Conservation (phyloP, 2,329 filamentous ascomycete species). For the Colletotrichum simmondsii region DNA sequence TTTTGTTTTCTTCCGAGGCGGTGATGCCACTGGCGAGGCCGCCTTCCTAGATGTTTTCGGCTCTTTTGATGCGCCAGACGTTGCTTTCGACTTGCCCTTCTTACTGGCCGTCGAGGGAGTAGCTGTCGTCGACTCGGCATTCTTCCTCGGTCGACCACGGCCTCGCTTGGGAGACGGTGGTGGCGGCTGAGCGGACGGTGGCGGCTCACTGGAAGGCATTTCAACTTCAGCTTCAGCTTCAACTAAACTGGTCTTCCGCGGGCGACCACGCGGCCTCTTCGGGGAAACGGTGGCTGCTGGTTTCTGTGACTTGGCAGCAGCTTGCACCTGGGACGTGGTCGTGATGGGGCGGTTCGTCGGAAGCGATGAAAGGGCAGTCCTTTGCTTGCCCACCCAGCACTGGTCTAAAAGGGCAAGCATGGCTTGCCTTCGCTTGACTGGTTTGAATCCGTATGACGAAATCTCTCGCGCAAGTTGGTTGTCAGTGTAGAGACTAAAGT, state of each 20-base stretch:
- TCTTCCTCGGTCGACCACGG: conserved; percentile 20
- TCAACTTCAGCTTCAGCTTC: conserved; percentile 8
- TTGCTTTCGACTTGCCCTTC: conserved; percentile 16
- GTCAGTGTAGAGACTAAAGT: conserved; percentile 71
- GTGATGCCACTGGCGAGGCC: conserved; percentile 40
- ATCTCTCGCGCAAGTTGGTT: conserved; percentile 71
- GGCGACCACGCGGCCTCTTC: conserved; percentile 48
- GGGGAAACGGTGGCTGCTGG: conserved; percentile 30
- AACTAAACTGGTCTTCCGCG: conserved; percentile 48
- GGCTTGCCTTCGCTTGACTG: conserved; percentile 72
- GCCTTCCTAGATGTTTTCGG: conserved; percentile 34
- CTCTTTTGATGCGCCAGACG: conserved; percentile 33
- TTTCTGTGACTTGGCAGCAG: conserved; percentile 3
- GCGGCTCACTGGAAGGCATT: conserved; percentile 42
- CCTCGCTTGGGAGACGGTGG: conserved; percentile 24
- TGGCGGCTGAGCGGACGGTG: conserved; percentile 46
- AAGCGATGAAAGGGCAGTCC: conserved; percentile 38
- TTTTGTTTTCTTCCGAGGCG: conserved; percentile 39
- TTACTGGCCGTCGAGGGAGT: neutral
- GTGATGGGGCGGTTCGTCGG: conserved; percentile 31
- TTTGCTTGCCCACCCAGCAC: conserved; percentile 73
- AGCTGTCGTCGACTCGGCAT: neutral
- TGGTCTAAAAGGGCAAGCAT: conserved; percentile 78
- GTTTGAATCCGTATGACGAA: conserved; percentile 76
- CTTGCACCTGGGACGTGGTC: conserved; percentile 9